Evolutionary conservation across 305 asterid species (phyloP), one percentile per base, ranked within the genome.

Genomic region (Plantago lanceolata): DNA sequence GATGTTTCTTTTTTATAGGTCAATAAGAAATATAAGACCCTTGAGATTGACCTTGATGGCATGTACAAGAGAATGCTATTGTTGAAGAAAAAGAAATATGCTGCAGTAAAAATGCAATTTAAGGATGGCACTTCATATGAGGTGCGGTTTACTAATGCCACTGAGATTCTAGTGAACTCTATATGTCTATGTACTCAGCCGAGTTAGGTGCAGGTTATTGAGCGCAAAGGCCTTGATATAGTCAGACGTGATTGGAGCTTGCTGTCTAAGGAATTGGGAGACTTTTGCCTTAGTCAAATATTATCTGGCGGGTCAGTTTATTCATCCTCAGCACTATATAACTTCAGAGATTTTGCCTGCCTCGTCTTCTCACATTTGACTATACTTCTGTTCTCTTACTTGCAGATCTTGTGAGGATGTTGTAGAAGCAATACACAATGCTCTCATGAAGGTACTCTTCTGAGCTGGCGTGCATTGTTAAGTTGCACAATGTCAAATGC

Each of bases 181-280:
- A 37, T 19, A 60, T 20, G 49, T 24, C 35, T 60, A 53, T 59
- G 57, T 61, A 57, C 67, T 59, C 51, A 68, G 61, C 37, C 64
- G 61, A 63, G 59, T 73, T 53, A 31, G 65, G 17, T 66, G 57
- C 77, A 94, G 99, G 85, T 85, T 61, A 86, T 86, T 72, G 99
- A 94, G 76, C 77, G 88, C 72, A 94, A 94, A 81, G 99, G 99
- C 73, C 96, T 94, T 78, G 99, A 94, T 81, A 88, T 90, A 88
- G 99, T 94, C 69, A 85, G 99, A 28, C 94, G 99, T 82, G 99
- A 94, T 79, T 94, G 99, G 99, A 94, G 99, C 79, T 71, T 90
- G 83, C 72, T 94, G 69, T 83, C 99, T 20, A 94, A 90, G 81
- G 99, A 94, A 69, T 35, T 83, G 70, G 97, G 99, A 70, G 95